Conservation (phyloP, 164 flowering plant species). For the Dillenia turbinata region DNA sequence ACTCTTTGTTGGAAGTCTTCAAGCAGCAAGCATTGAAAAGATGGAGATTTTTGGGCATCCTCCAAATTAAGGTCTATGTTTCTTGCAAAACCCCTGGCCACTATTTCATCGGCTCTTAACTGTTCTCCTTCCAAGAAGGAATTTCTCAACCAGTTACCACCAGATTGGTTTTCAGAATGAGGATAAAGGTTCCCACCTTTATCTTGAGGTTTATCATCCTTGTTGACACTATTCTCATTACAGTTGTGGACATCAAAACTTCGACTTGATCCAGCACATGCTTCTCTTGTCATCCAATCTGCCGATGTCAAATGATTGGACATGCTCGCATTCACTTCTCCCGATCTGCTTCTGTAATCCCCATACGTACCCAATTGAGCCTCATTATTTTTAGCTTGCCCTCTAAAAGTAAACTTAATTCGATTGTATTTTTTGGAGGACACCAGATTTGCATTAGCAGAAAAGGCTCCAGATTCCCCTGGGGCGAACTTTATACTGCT, state of each 20-base stretch:
- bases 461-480: slow-evolving; percentile 20
- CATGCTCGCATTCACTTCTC: slow-evolving; percentile 70
- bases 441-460: slow-evolving; percentile 27
- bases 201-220: slow-evolving; percentile 16
- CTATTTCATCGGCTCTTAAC: slow-evolving; percentile 7
- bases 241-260: slow-evolving; percentile 10
- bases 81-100: slow-evolving; percentile 10
- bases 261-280: slow-evolving; percentile 18
- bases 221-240: slow-evolving; percentile 22
- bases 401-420: slow-evolving; percentile 10
- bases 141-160: slow-evolving; percentile 11
- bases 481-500: slow-evolving; percentile 13
- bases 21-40: too few relatives aligned
- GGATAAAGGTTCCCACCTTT: slow-evolving; percentile 7
- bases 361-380: slow-evolving; percentile 27
- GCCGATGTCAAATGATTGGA: slow-evolving; percentile 62
- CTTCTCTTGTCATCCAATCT: slow-evolving; percentile 30
- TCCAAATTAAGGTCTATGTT: too few relatives aligned
- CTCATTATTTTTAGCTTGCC: slow-evolving; percentile 17
- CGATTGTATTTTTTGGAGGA: slow-evolving; percentile 19
- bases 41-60: too few relatives aligned
- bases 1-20: too few relatives aligned
- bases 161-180: slow-evolving; percentile 16
- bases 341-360: slow-evolving; percentile 66
- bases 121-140: slow-evolving; percentile 5